Evolutionary conservation across 2,329 filamentous ascomycete genomes (phyloP).

Genomic region (Aureobasidium sp.): DNA sequence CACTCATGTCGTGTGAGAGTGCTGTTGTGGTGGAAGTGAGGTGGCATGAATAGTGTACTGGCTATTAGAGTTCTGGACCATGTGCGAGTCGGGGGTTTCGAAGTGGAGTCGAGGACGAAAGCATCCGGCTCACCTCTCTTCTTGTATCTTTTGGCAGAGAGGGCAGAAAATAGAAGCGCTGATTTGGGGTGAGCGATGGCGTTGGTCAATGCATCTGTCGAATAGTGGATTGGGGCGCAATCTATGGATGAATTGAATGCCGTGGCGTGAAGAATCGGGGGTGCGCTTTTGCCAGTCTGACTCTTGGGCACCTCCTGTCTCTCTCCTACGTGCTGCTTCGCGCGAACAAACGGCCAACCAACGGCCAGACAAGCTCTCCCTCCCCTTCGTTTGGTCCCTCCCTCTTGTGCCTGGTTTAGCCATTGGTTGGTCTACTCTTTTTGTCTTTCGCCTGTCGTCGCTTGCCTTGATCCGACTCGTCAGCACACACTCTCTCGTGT

Average conservation of each 20-base stretch:
- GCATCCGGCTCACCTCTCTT: background rate
- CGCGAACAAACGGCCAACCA: slow-evolving; percentile 12
- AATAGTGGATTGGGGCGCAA: background rate
- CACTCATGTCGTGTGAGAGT: background rate
- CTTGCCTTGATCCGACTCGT: background rate
- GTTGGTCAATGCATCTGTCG: background rate
- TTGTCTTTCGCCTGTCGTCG: background rate
- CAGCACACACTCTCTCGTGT: background rate
- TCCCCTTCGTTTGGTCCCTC: slow-evolving; percentile 4
- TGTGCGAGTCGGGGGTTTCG: slow-evolving; percentile 10
- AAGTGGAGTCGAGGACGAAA: background rate
- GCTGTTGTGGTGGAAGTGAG: background rate
- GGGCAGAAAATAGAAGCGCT: slow-evolving; percentile 6
- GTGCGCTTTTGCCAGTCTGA: background rate
- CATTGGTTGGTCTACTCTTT: background rate
- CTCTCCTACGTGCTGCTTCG: slow-evolving; percentile 9
- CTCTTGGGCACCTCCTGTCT: slow-evolving; percentile 12
- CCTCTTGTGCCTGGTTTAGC: background rate
- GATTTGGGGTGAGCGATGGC: background rate
- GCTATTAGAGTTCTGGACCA: slow-evolving; percentile 11
- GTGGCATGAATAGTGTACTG: background rate
- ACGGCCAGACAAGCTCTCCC: slow-evolving; percentile 5
- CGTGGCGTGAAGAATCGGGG: background rate
- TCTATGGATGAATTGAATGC: slow-evolving; percentile 1
- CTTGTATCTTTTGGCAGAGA: background rate